These are phyloP conservation scores for Lepidium africanum DNA, from an alignment of 345 rosid genomes.

Conservation along the genomic window DNA sequence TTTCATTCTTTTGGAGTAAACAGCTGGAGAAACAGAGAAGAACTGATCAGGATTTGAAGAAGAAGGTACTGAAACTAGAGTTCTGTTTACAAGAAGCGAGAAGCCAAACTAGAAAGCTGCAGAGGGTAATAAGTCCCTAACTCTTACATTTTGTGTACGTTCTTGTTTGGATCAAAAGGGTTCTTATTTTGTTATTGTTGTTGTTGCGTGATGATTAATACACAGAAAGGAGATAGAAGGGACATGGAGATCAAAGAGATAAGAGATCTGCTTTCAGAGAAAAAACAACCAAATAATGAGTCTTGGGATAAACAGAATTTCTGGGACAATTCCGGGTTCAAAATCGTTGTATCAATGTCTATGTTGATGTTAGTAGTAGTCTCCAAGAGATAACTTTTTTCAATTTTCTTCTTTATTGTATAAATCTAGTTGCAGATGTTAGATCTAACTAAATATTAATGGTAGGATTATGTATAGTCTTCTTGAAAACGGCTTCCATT, in stretches of 20 bases:
- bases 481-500: background rate
- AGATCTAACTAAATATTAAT: background rate
- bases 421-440: slow-evolving; percentile 10
- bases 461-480: background rate
- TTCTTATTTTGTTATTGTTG: background rate
- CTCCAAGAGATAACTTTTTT: slow-evolving; percentile 49
- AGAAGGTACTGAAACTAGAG: slow-evolving; percentile 27
- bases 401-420: background rate
- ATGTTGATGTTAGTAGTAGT: slow-evolving; percentile 72
- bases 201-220: background rate
- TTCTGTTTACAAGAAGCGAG: slow-evolving; percentile 35
- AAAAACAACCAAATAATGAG: slow-evolving; percentile 25
- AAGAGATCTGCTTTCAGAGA: slow-evolving; percentile 49
- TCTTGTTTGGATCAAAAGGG: background rate
- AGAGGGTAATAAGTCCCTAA: slow-evolving; percentile 33
- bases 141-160: background rate
- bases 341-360: slow-evolving; percentile 76
- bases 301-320: slow-evolving; percentile 47
- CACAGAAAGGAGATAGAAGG: slow-evolving; percentile 69
- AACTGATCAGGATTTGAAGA: slow-evolving; percentile 26
- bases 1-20: background rate
- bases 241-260: slow-evolving; percentile 73
- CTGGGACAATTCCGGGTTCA: slow-evolving; percentile 79
- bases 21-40: slow-evolving; percentile 27
- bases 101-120: slow-evolving; percentile 65